These are phyloP conservation scores for Malbranchea zuffiana DNA, from an alignment of 2,329 filamentous ascomycete genomes.

Conservation along the genomic window DNA sequence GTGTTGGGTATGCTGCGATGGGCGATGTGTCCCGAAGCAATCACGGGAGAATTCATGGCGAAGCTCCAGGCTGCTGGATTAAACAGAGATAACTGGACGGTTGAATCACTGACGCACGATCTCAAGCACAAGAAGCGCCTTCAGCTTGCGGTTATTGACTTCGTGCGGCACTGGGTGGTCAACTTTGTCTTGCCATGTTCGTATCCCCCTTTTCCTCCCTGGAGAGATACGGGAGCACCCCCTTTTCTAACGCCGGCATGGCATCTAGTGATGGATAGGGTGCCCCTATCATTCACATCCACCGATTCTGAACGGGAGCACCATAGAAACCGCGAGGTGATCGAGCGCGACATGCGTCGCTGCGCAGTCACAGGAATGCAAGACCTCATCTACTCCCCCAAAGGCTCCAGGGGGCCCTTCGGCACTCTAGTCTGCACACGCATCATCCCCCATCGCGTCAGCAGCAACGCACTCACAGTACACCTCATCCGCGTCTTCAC, in stretches of 20 bases:
- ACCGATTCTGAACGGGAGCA: not conserved
- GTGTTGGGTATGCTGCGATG: slow-evolving; percentile 4
- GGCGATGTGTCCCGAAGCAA: slow-evolving; percentile 3
- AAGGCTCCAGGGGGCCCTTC: not conserved
- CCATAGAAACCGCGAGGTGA: slow-evolving; percentile 1
- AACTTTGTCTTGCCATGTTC: slow-evolving; percentile 9
- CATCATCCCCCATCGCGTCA: slow-evolving; percentile 7
- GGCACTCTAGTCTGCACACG: slow-evolving; percentile 3
- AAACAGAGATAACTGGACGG: not conserved
- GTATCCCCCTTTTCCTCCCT: not conserved
- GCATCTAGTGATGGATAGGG: slow-evolving; percentile 9
- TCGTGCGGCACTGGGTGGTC: slow-evolving; percentile 4
- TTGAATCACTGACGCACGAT: not conserved
- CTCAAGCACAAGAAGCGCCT: not conserved
- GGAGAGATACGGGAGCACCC: not conserved
- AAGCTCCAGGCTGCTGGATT: slow-evolving; percentile 1
- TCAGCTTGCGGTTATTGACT: not conserved
- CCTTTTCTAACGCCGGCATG: not conserved
- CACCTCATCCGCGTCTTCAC: slow-evolving; percentile 7
- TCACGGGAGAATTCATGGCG: slow-evolving; percentile 4
- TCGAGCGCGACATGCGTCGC: slow-evolving; percentile 4
- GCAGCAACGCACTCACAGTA: not conserved
- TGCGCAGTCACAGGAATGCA: slow-evolving; percentile 6
- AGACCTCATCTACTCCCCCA: not conserved
- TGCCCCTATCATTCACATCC: not conserved